Conservation (phyloP, 176 grass and related monocot genomes). For the Carex littledalei region DNA sequence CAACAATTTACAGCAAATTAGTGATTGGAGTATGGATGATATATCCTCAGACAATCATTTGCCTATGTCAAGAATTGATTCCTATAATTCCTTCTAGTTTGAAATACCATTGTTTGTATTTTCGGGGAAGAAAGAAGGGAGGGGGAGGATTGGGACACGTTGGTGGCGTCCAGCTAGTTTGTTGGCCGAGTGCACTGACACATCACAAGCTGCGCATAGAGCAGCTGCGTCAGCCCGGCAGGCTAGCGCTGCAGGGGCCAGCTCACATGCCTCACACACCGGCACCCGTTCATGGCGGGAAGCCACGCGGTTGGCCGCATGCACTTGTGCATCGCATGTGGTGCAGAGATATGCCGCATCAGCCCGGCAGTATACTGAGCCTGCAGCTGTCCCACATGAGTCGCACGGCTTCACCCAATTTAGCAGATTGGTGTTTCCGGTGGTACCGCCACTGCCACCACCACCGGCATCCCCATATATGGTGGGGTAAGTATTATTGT, state of each 20-base stretch:
- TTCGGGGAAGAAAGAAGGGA: neutral
- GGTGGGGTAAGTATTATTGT: neutral
- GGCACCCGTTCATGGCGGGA: slow-evolving; percentile 61
- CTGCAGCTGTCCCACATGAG: slow-evolving; percentile 33
- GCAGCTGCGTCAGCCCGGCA: slow-evolving; percentile 43
- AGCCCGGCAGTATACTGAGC: slow-evolving; percentile 64
- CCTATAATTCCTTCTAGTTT: neutral
- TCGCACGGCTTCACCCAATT: slow-evolving; percentile 40
- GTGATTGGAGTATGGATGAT: neutral
- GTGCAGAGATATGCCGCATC: slow-evolving; percentile 65
- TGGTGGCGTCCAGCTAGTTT: slow-evolving; percentile 49
- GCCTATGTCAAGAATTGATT: neutral
- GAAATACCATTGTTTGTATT: slow-evolving; percentile 1
- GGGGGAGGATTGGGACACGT: slow-evolving; percentile 38
- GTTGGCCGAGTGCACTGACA: slow-evolving; percentile 59
- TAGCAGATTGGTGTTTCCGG: neutral
- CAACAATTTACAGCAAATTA: neutral
- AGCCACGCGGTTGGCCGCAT: slow-evolving; percentile 49
- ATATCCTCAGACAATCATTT: neutral
- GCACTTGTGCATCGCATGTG: slow-evolving; percentile 53
- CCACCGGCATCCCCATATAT: neutral
- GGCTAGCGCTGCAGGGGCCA: slow-evolving; percentile 25
- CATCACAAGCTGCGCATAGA: slow-evolving; percentile 53
- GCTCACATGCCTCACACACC: slow-evolving; percentile 57
- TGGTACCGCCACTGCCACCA: neutral